phyloP scores from a whole-genome alignment of 768 basidiomycete species.

The Boletus edulis region DNA sequence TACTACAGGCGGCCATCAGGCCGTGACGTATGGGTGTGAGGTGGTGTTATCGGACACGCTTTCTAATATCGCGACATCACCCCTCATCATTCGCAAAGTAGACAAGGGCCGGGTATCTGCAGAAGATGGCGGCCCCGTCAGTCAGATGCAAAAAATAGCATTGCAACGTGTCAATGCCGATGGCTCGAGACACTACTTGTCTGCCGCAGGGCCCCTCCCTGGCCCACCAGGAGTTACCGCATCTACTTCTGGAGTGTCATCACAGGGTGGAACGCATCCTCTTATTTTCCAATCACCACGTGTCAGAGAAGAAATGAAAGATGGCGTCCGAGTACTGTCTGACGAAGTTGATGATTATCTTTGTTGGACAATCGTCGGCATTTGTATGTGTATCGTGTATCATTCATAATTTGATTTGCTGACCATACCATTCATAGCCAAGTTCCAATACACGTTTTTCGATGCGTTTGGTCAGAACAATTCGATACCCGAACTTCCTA shows the following conservation, averaged over 20 bases:
- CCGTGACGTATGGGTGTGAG: constrained; percentile 89
- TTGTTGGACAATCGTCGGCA: constrained; percentile 95
- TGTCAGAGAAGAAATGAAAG: constrained; percentile 78
- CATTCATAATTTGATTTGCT: constrained; percentile 11
- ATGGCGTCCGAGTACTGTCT: constrained; percentile 68
- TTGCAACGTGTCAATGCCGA: constrained; percentile 79
- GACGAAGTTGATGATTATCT: constrained; percentile 95
- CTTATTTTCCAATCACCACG: constrained; percentile 77
- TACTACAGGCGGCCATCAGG: constrained; percentile 62
- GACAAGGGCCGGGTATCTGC: constrained; percentile 84
- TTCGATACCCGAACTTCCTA: constrained; percentile 71
- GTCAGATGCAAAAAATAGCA: constrained; percentile 96
- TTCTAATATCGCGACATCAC: constrained; percentile 82
- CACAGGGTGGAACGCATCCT: constrained; percentile 78
- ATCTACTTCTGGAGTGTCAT: constrained; percentile 71
- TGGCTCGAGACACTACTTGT: constrained; percentile 83
- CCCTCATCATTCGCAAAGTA: constrained; percentile 87
- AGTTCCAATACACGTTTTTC: constrained; percentile 94
- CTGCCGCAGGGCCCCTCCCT: constrained; percentile 82
- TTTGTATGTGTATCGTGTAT: constrained; percentile 57
- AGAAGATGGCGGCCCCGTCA: constrained; percentile 91
- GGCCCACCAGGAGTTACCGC: constrained; percentile 70
- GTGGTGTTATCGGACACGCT: constrained; percentile 82
- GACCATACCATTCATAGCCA: constrained; percentile 49
- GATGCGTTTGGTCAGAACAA: constrained; percentile 82